Base-by-base conservation (phyloP, 1,284 basidiomycete genomes). In the Fomitiporia mediterranea region DNA sequence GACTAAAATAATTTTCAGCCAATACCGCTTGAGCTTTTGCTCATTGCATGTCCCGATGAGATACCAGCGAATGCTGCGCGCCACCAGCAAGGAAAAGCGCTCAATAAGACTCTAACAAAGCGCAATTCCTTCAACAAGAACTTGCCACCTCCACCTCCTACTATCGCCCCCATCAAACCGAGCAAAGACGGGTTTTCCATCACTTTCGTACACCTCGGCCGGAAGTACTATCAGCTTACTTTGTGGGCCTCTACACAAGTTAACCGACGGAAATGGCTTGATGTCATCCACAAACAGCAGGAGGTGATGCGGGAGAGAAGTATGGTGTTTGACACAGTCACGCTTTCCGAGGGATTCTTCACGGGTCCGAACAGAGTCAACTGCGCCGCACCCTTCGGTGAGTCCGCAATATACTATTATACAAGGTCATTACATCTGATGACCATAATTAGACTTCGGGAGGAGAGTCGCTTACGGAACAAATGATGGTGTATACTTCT, bases 401-500 rank as follows among this genome's bases (percentile, higher is more conserved):
- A 73, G 91, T 82, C 3, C 6, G 15, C 34, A 11, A 2, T 42
- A 55, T 19, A 11, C 13, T 13, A 35, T 5, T 21, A 2, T 7
- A n/a, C n/a, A 32, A 25, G 17, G 42, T n/a, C 19, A 28, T 53
- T 43, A 32, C 61, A 32, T 57, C 46, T 52, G 53, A 25, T 30
- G 4, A 51, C 21, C 4, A 15, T 19, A 46, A 50, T 21, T 67
- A 94, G 94, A 84, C 67, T 83, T 84, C 62, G 96, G 96, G 5
- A 80, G 89, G 64, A 81, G 89, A 60, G 84, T 97, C 65, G 94
- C 95, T 21, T 99, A 97, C 70, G 97, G 97, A 21, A 98, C 94
- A 2, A 92, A 97, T 66, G 94, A 98, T 61, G 97, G 97, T 28
- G 89, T 99, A 32, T 99, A 98, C 69, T 81, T 99, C 58, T 92